Evolutionary conservation across 352 stramenopile species (phyloP).

Genomic region (Phytopythium delawarense): DNA sequence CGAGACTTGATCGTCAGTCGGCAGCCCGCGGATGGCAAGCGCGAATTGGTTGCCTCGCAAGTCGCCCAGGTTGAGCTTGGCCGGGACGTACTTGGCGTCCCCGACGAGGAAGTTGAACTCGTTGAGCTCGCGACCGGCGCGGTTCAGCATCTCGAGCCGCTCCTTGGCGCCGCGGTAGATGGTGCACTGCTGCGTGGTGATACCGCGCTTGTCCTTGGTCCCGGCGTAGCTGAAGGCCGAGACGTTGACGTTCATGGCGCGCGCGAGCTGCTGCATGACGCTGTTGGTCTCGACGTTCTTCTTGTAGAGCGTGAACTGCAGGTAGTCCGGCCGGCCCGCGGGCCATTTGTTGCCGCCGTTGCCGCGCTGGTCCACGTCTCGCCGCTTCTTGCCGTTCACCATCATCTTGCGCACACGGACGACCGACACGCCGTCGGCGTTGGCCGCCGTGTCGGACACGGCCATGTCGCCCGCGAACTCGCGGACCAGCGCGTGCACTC

Average conservation of each 20-base stretch:
- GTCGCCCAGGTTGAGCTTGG: constrained; percentile 91
- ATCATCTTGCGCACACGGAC: constrained; percentile 81
- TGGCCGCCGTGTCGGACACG: constrained; percentile 83
- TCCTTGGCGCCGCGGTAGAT: constrained; percentile 78
- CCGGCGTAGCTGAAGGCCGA: constrained; percentile 90
- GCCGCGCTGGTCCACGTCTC: constrained; percentile 66
- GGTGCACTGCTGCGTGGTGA: constrained; percentile 95
- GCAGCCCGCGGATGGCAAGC: constrained; percentile 92
- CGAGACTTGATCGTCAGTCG: constrained; percentile 41
- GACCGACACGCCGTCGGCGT: constrained; percentile 53
- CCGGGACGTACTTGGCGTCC: constrained; percentile 88
- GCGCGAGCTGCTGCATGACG: constrained; percentile 75
- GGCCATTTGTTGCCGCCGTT: constrained; percentile 39
- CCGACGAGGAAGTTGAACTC: constrained; percentile 91
- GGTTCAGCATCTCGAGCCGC: constrained; percentile 78
- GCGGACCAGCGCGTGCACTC: constrained; percentile 83
- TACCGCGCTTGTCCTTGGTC: constrained; percentile 97
- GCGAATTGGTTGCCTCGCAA: constrained; percentile 95
- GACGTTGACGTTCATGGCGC: constrained; percentile 63
- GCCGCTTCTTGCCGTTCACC: constrained; percentile 81
- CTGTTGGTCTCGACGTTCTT: constrained; percentile 95
- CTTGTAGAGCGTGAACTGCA: constrained; percentile 96
- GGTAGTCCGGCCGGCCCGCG: constrained; percentile 79
- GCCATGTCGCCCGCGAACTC: constrained; percentile 57
- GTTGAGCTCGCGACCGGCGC: constrained; percentile 51